A percentile compares a stretch with the other conserved stretches of the same genome.
Conservation (phyloP, 495 filamentous ascomycete species). For the Cercophora newfieldiana region DNA sequence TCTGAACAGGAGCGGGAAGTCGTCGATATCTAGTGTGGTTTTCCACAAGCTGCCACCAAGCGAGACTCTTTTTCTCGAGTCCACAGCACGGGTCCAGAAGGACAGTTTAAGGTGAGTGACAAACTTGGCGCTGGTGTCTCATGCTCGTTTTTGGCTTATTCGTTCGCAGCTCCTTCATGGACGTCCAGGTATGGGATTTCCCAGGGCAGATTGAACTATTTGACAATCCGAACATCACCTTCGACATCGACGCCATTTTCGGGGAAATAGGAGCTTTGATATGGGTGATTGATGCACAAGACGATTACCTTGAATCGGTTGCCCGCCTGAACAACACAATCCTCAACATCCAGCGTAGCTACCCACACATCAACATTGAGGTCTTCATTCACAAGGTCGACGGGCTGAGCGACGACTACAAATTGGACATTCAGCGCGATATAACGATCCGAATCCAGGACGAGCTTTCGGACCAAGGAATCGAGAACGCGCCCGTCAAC, state of each 20-base stretch:
- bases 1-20: conserved; percentile 86
- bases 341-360: conserved; percentile 78
- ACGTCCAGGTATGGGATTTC: conserved; percentile 97
- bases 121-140: neutral
- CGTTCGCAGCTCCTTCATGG: conserved; percentile 83
- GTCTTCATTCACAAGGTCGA: conserved; percentile 99
- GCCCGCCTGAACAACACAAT: conserved; percentile 83
- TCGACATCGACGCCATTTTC: conserved; percentile 91
- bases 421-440: conserved; percentile 88
- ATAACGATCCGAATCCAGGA: conserved; percentile 96
- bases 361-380: conserved; percentile 90
- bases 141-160: conserved; percentile 19
- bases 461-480: conserved; percentile 86
- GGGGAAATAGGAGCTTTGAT: conserved; percentile 89
- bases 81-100: conserved; percentile 87
- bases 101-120: conserved; percentile 77
- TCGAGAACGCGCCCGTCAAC: conserved; percentile 87
- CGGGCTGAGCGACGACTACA: conserved; percentile 90
- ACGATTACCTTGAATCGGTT: conserved; percentile 91
- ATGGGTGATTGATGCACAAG: conserved; percentile 98
- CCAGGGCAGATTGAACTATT: conserved; percentile 90
- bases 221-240: conserved; percentile 60
- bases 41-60: conserved; percentile 95
- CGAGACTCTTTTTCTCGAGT: conserved; percentile 93
- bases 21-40: conserved; percentile 94